Evolutionary conservation across 495 filamentous ascomycete genomes (phyloP).

Genomic region (Aspergillus kassunensis): DNA sequence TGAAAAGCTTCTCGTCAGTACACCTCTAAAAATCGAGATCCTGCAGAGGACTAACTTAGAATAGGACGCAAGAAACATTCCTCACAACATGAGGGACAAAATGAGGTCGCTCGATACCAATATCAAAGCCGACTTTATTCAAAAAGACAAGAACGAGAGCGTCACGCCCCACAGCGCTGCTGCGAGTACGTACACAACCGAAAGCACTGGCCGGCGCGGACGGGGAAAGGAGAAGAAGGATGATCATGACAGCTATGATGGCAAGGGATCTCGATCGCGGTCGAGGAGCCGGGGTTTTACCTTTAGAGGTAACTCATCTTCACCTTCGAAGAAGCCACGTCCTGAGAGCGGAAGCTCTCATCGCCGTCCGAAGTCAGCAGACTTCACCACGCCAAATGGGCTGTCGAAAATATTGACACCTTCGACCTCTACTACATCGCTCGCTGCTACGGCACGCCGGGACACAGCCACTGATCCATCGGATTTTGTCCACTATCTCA

Average conservation of each 20-base stretch:
- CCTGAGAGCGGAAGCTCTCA: conserved; percentile 39
- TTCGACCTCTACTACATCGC: conserved; percentile 35
- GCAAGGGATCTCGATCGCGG: conserved; percentile 55
- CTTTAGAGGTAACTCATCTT: conserved; percentile 53
- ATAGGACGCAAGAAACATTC: conserved; percentile 83
- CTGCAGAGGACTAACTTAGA: conserved; percentile 33
- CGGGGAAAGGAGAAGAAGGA: conserved; percentile 40
- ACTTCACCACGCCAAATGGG: conserved; percentile 40
- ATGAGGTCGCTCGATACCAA: conserved; percentile 85
- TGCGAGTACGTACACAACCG: conserved; percentile 21
- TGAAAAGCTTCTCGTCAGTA: conserved; percentile 45
- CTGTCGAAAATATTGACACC: conserved; percentile 47
- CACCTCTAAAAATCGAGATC: background rate
- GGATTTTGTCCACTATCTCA: conserved; percentile 79
- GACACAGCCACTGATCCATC: conserved; percentile 57
- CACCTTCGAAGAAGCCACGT: conserved; percentile 54
- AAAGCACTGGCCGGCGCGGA: conserved; percentile 41
- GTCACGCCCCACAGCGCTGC: conserved; percentile 33
- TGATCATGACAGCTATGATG: conserved; percentile 30
- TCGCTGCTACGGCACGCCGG: conserved; percentile 37
- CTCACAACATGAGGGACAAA: conserved; percentile 85
- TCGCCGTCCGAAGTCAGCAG: conserved; percentile 40
- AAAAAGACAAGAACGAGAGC: conserved; percentile 73
- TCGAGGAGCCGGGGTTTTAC: conserved; percentile 76
- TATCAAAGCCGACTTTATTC: conserved; percentile 93